phyloP scores from a whole-genome alignment of 345 rosid genomes.

The Citropsis articulata region DNA sequence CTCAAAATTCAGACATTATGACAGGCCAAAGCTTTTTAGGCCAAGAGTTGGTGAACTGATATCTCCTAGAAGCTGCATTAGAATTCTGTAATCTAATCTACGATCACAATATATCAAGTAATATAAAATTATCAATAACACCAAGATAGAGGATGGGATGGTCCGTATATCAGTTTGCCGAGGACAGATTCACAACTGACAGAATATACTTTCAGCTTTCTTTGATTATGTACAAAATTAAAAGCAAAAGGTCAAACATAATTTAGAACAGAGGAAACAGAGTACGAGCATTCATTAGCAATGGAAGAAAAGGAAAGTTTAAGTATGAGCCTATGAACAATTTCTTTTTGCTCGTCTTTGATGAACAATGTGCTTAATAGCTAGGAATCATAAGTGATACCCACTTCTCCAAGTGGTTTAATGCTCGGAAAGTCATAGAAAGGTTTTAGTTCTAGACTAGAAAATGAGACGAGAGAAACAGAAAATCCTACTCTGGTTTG shows the following conservation, averaged over 20 bases:
- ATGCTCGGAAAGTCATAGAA: background rate
- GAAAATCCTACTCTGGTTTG: background rate
- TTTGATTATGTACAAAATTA: background rate
- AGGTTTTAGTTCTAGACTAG: background rate
- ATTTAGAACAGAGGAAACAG: conserved; percentile 1
- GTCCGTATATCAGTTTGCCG: background rate
- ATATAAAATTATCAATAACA: no score
- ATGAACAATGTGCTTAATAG: background rate
- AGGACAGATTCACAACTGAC: no score
- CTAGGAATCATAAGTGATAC: background rate
- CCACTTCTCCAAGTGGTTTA: background rate
- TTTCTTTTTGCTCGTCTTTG: background rate
- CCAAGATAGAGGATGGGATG: no score
- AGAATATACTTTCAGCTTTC: background rate
- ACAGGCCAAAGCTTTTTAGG: background rate
- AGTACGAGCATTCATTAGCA: background rate
- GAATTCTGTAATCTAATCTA: no score
- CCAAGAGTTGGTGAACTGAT: background rate
- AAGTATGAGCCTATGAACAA: background rate
- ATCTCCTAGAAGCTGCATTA: no score
- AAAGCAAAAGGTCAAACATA: background rate
- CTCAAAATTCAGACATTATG: background rate
- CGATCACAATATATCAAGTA: background rate
- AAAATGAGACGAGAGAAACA: background rate
- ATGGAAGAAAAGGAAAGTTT: background rate